Evolutionary conservation across 2,329 filamentous ascomycete species (phyloP).

Genomic region (Diaporthe longicolla): DNA sequence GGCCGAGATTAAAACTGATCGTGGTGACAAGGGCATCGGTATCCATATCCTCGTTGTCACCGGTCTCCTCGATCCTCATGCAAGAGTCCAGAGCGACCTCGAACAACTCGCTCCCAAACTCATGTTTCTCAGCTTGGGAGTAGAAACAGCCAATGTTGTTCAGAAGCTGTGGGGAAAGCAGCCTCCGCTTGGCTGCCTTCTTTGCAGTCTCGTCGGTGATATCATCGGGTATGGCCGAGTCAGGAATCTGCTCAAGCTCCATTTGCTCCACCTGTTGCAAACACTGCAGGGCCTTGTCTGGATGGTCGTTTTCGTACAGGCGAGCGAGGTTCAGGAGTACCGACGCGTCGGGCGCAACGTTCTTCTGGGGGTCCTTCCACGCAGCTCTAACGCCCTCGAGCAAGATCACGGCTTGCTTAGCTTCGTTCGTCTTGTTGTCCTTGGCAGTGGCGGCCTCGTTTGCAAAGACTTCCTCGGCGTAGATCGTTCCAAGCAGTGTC

Average conservation of each 20-base stretch:
- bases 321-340: constrained; percentile 93
- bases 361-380: constrained; percentile 95
- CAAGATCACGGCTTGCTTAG: constrained; percentile 87
- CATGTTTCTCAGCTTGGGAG: constrained; percentile 87
- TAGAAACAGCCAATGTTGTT: constrained; percentile 99
- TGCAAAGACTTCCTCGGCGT: constrained; percentile 93
- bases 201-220: constrained; percentile 72
- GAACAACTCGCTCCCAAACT: constrained; percentile 87
- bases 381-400: constrained; percentile 86
- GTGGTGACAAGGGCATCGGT: constrained; percentile 94
- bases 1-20: constrained; percentile 95
- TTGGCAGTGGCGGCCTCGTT: constrained; percentile 79
- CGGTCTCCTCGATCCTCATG: constrained; percentile 82
- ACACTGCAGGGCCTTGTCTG: constrained; percentile 93
- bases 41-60: constrained; percentile 80
- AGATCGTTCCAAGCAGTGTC: constrained; percentile 90
- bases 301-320: constrained; percentile 87
- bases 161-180: constrained; percentile 88
- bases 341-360: constrained; percentile 83
- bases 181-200: constrained; percentile 76
- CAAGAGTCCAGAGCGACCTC: constrained; percentile 93
- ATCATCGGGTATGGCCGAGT: constrained; percentile 75
- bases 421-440: constrained; percentile 89
- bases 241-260: constrained; percentile 83
- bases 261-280: constrained; percentile 93